Base-by-base conservation (phyloP, 1,139 yeast species). In the Taphrina flavorubra region DNA sequence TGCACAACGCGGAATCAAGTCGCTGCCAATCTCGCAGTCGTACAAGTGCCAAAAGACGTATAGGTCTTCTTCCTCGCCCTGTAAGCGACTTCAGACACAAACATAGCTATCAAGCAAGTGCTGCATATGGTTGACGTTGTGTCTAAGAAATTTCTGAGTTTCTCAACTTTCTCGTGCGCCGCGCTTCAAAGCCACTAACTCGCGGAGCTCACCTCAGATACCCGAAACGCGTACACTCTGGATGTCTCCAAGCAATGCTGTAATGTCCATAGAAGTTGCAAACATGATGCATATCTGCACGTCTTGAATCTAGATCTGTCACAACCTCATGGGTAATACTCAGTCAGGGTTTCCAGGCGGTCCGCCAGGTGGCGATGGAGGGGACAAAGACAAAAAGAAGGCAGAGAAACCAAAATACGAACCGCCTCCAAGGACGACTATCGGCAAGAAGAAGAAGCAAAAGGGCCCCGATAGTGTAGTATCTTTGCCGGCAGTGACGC, bases 381-480 rank as follows among this genome's bases (percentile, higher is more conserved):
- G 53, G 3, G 65, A 37, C 42, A 55, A 53, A 47, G 61, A 63
- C 47, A 62, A 64, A 58, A 58, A 70, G 60, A 70, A 65, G 36
- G 55, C 71, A 76, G 81, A 79, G 88, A 90, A 85, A 86, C 97
- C 97, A 75, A 92, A 91, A 81, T 94, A 92, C 79, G 99, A 95
- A 79, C 99, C 99, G 51, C 99, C 99, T 25, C 98, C 94, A 71
- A 96, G 94, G 79, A 88, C 97, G 18, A 87, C 92, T 74, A 89
- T 90, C 75, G 97, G 97, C 71, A 90, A 88, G 81, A 90, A 89
- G 83, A 79, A 79, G 78, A 81, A 81, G 76, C 67, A 65, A 31
- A 58, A 62, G 39, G 97, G 97, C 11, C 96, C 97, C 37, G 97
- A 92, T 72, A 88, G 96, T 31, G 90, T 94, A 62, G 86, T 84